These are phyloP conservation scores for Phlyctochytrium arcticum DNA, from an alignment of 192 early-diverging fungal species.

Conservation along the genomic window DNA sequence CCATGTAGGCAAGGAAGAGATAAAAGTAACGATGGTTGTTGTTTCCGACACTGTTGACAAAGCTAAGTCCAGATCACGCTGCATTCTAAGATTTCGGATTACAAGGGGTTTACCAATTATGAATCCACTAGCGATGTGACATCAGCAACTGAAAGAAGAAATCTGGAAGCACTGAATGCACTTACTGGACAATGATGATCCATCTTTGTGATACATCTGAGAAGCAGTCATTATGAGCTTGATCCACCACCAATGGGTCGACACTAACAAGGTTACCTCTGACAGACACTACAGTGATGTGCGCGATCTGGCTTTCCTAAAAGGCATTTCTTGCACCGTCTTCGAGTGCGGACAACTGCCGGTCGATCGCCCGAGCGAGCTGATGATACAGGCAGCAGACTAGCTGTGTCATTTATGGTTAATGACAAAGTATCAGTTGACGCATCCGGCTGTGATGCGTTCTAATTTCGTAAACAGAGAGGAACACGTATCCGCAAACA, in stretches of 20 bases:
- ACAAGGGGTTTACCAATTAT: constrained; percentile 39
- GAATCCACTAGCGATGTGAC: constrained; percentile 26
- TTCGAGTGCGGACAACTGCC: too few species aligned
- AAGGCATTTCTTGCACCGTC: not conserved
- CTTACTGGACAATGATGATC: constrained; percentile 43
- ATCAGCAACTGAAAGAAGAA: not conserved
- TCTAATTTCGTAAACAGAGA: too few species aligned
- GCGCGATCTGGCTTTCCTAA: constrained; percentile 35
- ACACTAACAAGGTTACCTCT: constrained; percentile 1
- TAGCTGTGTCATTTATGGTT: too few species aligned
- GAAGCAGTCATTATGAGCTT: not conserved
- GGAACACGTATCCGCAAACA: too few species aligned
- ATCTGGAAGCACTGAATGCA: not conserved
- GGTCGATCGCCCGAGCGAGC: too few species aligned
- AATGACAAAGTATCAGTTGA: too few species aligned
- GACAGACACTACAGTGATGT: constrained; percentile 45
- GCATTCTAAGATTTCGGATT: not conserved
- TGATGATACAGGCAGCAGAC: too few species aligned
- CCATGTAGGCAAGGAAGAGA: constrained; percentile 42
- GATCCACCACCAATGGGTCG: not conserved
- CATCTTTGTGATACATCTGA: constrained; percentile 46
- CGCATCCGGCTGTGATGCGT: too few species aligned
- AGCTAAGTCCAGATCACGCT: not conserved
- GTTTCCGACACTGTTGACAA: constrained; percentile 38
- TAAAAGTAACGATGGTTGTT: constrained; percentile 54